Evolutionary conservation across 1,139 yeast genomes (phyloP), one percentile per base, ranked within the genome.

Genomic region (Blastobotrys proliferans): DNA sequence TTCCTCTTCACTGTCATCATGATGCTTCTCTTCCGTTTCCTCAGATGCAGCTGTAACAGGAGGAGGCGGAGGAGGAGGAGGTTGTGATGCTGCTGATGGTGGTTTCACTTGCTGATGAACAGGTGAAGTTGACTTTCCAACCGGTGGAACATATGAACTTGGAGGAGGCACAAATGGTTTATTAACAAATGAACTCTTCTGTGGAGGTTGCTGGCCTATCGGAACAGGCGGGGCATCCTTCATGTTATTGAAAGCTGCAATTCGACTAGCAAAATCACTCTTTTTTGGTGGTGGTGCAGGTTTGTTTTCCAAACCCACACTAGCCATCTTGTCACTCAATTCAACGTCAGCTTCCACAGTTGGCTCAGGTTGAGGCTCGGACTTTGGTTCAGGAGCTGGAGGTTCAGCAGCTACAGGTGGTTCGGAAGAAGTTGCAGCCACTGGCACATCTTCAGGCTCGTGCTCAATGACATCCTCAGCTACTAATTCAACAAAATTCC

Each of bases 401-500:
- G 34, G 18, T 14, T 10, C 13, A 11, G 34, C 8, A 9, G 31
- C 14, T 28, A 8, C n/a, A 9, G 31, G n/a, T 8, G 31, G 13
- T 28, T 28, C 8, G 9, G 31, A n/a, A n/a, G n/a, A n/a, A n/a
- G n/a, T n/a, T 11, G 26, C n/a, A n/a, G n/a, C n/a, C n/a, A 25
- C 38, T 2, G 38, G 30, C 38, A 19, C 33, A n/a, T 22, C 18
- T 6, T 34, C 37, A 20, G 6, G 11, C 22, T 35, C 38, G 10
- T 26, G 14, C 13, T 22, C 38, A 24, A 16, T 24, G 13, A 18
- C 24, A 9, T 32, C 35, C 10, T 19, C 35, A 13, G 25, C 40
- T 14, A 26, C 49, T 5, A 67, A 45, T 48, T 78, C 79, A 4
- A 92, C 97, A 67, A 86, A 92, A 60, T 79, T 81, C 61, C 77